Evolutionary conservation across 495 filamentous ascomycete genomes (phyloP).

Genomic region (Thermochaetoides thermophila): DNA sequence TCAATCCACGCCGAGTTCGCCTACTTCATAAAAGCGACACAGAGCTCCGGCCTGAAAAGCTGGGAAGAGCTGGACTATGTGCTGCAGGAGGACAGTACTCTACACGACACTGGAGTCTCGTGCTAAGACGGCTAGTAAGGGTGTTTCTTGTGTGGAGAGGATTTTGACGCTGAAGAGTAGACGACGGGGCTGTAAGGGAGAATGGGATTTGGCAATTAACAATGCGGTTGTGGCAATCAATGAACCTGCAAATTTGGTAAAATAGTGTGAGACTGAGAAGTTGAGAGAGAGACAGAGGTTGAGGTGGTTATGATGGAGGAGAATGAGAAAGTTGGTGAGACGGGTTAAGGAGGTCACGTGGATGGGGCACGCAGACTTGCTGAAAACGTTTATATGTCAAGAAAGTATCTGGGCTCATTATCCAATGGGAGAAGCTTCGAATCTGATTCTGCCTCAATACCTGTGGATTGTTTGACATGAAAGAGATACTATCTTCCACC

Average conservation of each 20-base stretch:
- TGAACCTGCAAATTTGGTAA: conserved; percentile 65
- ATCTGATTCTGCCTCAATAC: no score
- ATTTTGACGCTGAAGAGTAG: no score
- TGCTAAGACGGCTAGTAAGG: conserved; percentile 52
- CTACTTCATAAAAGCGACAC: conserved; percentile 34
- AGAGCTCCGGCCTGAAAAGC: conserved; percentile 24
- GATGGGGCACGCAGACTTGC: no score
- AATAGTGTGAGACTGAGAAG: conserved; percentile 48
- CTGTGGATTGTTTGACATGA: no score
- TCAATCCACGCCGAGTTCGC: conserved; percentile 32
- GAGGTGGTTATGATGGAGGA: conserved; percentile 48
- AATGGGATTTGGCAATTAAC: conserved; percentile 37
- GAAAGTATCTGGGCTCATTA: no score
- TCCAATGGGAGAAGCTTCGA: no score
- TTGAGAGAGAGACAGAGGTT: conserved; percentile 49
- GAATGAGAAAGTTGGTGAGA: conserved; percentile 13
- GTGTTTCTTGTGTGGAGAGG: conserved; percentile 54
- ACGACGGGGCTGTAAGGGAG: no score
- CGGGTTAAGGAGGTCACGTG: no score
- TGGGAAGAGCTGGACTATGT: conserved; percentile 23
- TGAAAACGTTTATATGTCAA: no score
- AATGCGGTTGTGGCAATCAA: conserved; percentile 64
- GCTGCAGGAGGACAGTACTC: conserved; percentile 35
- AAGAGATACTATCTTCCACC: no score
- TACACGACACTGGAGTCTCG: conserved; percentile 88